Percentiles rank a stretch among this genome's conserved stretches.
Conservation (phyloP, 2,329 filamentous ascomycete genomes). For the Tolypocladium album region DNA sequence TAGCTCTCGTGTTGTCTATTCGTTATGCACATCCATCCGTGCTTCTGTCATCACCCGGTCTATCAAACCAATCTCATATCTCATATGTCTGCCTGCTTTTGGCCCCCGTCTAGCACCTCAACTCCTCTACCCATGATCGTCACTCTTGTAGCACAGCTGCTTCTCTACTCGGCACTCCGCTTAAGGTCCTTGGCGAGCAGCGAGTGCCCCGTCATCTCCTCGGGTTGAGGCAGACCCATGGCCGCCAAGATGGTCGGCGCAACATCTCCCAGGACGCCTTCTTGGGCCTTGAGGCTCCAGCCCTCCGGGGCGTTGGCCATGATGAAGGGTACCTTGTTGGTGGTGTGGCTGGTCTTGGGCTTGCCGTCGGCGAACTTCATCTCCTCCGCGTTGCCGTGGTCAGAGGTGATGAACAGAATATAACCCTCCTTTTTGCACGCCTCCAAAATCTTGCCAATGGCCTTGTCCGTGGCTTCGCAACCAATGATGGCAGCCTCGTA, state of each 20-base stretch:
- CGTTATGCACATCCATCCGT: neutral
- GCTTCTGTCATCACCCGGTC: neutral
- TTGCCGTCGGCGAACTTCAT: conserved; percentile 96
- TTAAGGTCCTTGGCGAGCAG: conserved; percentile 64
- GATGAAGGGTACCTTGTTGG: conserved; percentile 94
- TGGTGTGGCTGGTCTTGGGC: conserved; percentile 96
- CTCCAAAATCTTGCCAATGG: conserved; percentile 86
- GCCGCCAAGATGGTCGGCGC: conserved; percentile 84
- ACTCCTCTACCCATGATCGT: conserved; percentile 3
- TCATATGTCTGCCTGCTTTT: neutral
- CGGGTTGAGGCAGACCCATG: conserved; percentile 85
- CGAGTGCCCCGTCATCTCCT: conserved; percentile 84
- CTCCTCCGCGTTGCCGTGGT: conserved; percentile 98
- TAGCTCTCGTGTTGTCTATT: neutral
- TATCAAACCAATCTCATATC: conserved; percentile 1
- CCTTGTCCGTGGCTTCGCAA: conserved; percentile 79
- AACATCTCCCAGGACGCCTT: conserved; percentile 91
- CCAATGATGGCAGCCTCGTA: conserved; percentile 89
- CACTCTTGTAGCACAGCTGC: neutral
- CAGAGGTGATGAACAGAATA: conserved; percentile 86
- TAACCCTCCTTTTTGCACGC: conserved; percentile 90
- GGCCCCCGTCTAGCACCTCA: neutral
- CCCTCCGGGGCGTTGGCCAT: conserved; percentile 94
- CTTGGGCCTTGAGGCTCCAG: conserved; percentile 74
- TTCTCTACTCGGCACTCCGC: conserved; percentile 16